These are phyloP conservation scores for Tolypocladium guangdongense DNA, from an alignment of 2,329 filamentous ascomycete genomes.

Conservation along the genomic window DNA sequence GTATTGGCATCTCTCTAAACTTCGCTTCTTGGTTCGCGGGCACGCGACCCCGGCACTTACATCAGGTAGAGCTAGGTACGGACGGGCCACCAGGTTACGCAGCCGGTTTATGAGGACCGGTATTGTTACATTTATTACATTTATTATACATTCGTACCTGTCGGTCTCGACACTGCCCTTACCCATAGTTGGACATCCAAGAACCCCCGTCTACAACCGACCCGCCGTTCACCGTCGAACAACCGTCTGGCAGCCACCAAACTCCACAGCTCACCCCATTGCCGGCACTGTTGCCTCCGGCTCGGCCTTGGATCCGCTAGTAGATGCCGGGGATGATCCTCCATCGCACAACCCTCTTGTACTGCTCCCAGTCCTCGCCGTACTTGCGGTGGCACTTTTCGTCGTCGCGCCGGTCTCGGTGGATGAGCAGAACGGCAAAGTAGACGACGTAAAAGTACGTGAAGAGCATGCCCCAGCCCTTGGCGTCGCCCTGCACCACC, in stretches of 20 bases:
- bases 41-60: too few species aligned
- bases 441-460: conserved; percentile 95
- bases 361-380: conserved; percentile 82
- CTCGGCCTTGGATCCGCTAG: conserved; percentile 4
- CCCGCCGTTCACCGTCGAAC: not conserved
- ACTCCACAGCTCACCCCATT: not conserved
- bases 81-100: too few species aligned
- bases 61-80: too few species aligned
- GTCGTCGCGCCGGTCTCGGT: conserved; percentile 79
- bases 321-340: conserved; percentile 81
- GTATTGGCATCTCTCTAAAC: too few species aligned
- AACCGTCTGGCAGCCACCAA: too few species aligned
- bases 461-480: conserved; percentile 75
- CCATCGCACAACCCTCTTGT: conserved; percentile 71
- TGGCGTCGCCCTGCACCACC: conserved; percentile 60
- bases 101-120: too few species aligned
- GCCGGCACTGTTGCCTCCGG: not conserved
- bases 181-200: too few species aligned
- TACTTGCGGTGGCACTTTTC: conserved; percentile 89
- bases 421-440: conserved; percentile 76
- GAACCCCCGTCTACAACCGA: too few species aligned
- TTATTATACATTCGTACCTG: too few species aligned
- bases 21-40: too few species aligned
- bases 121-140: too few species aligned
- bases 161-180: too few species aligned